Percentiles rank a stretch among this genome's conserved stretches.
Evolutionary conservation across 78 protist species (phyloP).

Genomic region (Fonticula alba): DNA sequence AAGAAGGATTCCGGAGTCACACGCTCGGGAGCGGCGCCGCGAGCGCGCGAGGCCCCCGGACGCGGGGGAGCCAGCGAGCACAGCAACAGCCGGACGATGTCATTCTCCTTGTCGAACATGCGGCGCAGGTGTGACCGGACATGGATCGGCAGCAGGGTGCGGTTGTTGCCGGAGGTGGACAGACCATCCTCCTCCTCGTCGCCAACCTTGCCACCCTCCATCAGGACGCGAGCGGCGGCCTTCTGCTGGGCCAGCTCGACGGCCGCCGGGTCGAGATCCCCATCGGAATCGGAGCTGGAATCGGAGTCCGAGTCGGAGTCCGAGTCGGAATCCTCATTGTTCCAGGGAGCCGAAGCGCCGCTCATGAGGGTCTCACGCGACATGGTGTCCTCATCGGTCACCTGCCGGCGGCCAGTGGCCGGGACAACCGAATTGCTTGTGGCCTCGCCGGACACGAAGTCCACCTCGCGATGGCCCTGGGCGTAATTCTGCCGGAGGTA

Average conservation of each 20-base stretch:
- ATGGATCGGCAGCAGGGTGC: too few relatives aligned
- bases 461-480: too few relatives aligned
- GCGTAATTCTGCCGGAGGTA: not conserved
- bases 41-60: not conserved
- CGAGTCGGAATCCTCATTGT: too few relatives aligned
- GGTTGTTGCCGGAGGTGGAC: not conserved
- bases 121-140: not conserved
- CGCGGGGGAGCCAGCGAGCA: not conserved
- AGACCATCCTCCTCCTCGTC: not conserved
- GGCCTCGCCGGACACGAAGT: too few relatives aligned
- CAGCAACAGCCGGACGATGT: not conserved
- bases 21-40: not conserved
- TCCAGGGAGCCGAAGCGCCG: too few relatives aligned
- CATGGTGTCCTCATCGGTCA: too few relatives aligned
- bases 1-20: constrained; percentile 3
- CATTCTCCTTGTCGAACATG: not conserved
- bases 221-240: not conserved
- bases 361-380: too few relatives aligned
- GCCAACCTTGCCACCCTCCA: not conserved
- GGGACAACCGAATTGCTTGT: too few relatives aligned
- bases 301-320: too few relatives aligned
- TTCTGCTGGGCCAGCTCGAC: not conserved
- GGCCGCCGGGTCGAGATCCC: not conserved
- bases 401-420: too few relatives aligned
- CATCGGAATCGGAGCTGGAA: too few relatives aligned